A percentile compares a stretch with the other conserved stretches of the same genome.
Conservation (phyloP, 441 rosid species). For the Francoa sonchifolia region DNA sequence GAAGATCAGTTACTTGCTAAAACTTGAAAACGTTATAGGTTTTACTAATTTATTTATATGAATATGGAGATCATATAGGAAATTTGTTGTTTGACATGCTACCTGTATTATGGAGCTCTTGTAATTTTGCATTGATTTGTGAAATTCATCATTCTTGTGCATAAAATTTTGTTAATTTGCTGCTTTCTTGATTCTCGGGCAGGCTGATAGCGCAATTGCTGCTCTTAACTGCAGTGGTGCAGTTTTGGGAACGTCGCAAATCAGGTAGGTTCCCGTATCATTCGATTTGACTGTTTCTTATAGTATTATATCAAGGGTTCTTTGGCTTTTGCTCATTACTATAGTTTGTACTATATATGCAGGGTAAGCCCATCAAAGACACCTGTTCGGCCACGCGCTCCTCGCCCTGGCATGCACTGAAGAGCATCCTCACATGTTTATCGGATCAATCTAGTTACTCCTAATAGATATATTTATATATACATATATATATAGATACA, state of each 20-base stretch:
- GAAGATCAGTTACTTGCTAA: too few relatives aligned
- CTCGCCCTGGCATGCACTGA: conserved; percentile 4
- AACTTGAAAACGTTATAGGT: too few relatives aligned
- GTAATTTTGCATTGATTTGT: too few relatives aligned
- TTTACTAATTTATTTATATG: too few relatives aligned
- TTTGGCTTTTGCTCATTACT: background rate
- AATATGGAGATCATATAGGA: too few relatives aligned
- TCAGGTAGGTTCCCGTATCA: background rate
- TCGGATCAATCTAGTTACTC: background rate
- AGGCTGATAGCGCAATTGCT: background rate
- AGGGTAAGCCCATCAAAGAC: conserved; percentile 7
- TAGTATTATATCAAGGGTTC: background rate
- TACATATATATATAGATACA: conserved; percentile 1
- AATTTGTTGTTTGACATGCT: too few relatives aligned
- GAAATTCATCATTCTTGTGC: too few relatives aligned
- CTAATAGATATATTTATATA: conserved; percentile 3
- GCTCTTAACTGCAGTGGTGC: conserved; percentile 4
- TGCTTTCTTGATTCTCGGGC: background rate
- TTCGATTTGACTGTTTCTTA: too few relatives aligned
- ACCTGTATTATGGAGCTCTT: too few relatives aligned
- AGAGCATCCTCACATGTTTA: background rate
- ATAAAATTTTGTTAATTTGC: too few relatives aligned
- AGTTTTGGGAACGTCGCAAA: conserved; percentile 1
- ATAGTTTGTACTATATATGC: background rate
- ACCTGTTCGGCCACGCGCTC: conserved; percentile 3